A percentile compares a stretch with the other conserved stretches of the same genome.
phyloP scores from a whole-genome alignment of 2,329 filamentous ascomycete species.

The Fusarium secorum region DNA sequence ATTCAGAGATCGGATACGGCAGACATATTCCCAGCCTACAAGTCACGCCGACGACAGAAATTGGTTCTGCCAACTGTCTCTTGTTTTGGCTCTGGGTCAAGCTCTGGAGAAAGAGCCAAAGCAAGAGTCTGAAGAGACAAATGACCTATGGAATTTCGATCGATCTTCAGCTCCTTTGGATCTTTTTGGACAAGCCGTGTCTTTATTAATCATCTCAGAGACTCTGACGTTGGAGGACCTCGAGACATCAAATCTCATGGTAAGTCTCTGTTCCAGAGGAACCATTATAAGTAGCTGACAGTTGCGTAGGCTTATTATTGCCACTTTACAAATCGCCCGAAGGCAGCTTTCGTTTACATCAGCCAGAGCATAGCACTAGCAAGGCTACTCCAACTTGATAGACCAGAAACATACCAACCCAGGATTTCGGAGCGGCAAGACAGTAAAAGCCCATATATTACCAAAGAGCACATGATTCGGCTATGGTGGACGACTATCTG shows the following conservation, averaged over 20 bases:
- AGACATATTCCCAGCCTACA: neutral
- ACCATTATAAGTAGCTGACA: neutral
- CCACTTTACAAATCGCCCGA: neutral
- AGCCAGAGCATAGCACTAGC: neutral
- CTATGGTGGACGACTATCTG: neutral
- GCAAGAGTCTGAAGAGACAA: neutral
- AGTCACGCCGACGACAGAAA: neutral
- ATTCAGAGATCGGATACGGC: neutral
- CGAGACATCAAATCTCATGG: neutral
- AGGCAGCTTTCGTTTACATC: neutral
- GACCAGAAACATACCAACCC: fast-evolving
- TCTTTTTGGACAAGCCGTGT: neutral
- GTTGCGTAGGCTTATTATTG: neutral
- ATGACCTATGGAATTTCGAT: too few species aligned
- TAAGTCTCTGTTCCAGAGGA: neutral
- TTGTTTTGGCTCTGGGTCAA: neutral
- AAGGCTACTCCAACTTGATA: neutral
- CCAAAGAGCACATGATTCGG: neutral
- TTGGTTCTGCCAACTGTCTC: neutral
- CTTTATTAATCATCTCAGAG: neutral
- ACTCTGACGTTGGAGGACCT: neutral
- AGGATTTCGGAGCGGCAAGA: fast-evolving
- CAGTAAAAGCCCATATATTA: fast-evolving
- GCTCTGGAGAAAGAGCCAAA: neutral
- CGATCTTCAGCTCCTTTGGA: neutral